Percentiles rank a stretch among this genome's conserved stretches.
phyloP scores from a whole-genome alignment of 2,329 filamentous ascomycete species.

The Verticillium alfalfae region DNA sequence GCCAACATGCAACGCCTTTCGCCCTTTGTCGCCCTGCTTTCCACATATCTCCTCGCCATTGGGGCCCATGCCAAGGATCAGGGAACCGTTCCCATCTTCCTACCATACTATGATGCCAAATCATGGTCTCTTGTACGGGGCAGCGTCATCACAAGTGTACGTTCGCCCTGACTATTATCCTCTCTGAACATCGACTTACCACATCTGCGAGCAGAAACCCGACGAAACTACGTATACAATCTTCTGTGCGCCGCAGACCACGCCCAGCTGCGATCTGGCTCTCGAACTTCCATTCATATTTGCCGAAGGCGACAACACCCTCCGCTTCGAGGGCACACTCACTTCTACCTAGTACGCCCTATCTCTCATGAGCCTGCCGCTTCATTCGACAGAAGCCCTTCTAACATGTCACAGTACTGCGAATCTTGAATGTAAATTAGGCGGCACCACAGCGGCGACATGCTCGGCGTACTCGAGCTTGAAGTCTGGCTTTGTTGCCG shows the following conservation, averaged over 20 bases:
- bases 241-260: conserved; percentile 38
- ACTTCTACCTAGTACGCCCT: conserved; percentile 35
- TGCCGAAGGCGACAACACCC: conserved; percentile 36
- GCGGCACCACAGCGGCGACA: conserved; percentile 35
- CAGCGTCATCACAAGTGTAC: conserved; percentile 37
- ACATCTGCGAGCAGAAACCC: conserved; percentile 22
- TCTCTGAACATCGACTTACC: not conserved
- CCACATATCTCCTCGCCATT: conserved; percentile 11
- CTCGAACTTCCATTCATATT: conserved; percentile 42
- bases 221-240: conserved; percentile 40
- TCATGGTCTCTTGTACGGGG: conserved; percentile 39
- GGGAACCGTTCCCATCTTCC: conserved; percentile 37
- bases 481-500: conserved; percentile 29
- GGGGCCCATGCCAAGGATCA: conserved; percentile 9
- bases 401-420: conserved; percentile 28
- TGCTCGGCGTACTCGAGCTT: conserved; percentile 44
- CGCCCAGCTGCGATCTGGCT: conserved; percentile 34
- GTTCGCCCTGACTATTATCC: conserved; percentile 4
- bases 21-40: conserved; percentile 18
- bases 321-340: conserved; percentile 36
- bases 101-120: conserved; percentile 35
- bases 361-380: not conserved
- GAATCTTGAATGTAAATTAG: conserved; percentile 34
- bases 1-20: conserved; percentile 8
- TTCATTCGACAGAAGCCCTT: not conserved